Evolutionary conservation across 2,329 filamentous ascomycete species (phyloP).

Genomic region (Curvularia verruculosa): DNA sequence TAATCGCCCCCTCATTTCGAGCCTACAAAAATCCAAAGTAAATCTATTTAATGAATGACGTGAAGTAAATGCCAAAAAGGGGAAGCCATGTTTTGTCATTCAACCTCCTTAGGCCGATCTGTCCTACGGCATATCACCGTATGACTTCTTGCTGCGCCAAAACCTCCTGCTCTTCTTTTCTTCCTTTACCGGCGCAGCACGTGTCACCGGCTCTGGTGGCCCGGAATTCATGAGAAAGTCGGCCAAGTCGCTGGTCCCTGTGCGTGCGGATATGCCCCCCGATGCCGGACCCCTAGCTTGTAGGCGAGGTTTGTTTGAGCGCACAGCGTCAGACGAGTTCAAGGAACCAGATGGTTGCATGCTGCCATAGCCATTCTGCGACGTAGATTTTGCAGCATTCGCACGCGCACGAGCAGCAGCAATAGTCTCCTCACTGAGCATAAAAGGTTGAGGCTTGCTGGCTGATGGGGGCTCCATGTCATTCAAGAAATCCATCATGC

Average conservation of each 20-base stretch:
- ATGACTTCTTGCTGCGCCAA: constrained; percentile 42
- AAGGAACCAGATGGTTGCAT: constrained; percentile 18
- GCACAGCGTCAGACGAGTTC: constrained; percentile 28
- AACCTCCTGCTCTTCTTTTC: constrained; percentile 43
- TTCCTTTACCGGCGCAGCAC: constrained; percentile 24
- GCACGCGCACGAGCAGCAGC: constrained; percentile 42
- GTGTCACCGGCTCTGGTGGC: constrained; percentile 37
- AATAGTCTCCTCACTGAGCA: constrained; percentile 40
- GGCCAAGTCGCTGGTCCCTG: constrained; percentile 50
- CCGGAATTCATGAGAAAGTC: constrained; percentile 53
- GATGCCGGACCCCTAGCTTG: constrained; percentile 38
- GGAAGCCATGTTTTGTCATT: background rate
- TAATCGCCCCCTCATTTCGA: background rate
- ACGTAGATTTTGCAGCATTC: constrained; percentile 23
- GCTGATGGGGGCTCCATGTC: constrained; percentile 68
- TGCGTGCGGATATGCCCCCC: constrained; percentile 21
- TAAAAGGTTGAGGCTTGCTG: constrained; percentile 42
- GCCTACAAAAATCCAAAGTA: background rate
- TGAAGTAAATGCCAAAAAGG: background rate
- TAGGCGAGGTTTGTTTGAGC: constrained; percentile 34
- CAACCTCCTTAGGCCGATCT: background rate
- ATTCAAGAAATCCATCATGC: constrained; percentile 73
- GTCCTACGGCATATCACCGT: constrained; percentile 25
- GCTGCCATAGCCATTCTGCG: constrained; percentile 19
- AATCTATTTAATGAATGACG: background rate